Conservation (phyloP, 2,329 filamentous ascomycete genomes). For the Sporothrix humicola region DNA sequence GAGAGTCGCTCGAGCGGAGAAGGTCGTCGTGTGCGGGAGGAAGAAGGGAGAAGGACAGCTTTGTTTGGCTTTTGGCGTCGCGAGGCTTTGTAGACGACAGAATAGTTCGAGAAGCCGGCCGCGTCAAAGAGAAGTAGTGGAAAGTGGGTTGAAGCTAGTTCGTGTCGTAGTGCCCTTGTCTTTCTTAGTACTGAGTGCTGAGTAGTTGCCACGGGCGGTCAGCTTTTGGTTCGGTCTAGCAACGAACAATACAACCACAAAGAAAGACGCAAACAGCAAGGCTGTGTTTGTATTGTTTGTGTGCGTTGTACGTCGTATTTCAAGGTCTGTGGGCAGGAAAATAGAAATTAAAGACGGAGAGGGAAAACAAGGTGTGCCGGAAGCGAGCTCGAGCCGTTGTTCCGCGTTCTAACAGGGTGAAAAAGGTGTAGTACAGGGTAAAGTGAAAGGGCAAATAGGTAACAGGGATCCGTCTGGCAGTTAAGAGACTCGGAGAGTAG, state of each 20-base stretch:
- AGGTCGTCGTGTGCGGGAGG: background rate
- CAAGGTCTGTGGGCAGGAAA: background rate
- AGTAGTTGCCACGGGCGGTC: slow-evolving; percentile 24
- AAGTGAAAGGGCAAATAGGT: background rate
- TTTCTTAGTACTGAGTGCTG: background rate
- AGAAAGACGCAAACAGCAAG: slow-evolving; percentile 22
- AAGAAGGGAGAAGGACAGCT: background rate
- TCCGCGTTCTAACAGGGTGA: background rate
- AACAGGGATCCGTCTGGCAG: background rate
- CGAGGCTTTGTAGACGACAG: background rate
- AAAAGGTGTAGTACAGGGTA: background rate
- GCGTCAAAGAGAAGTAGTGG: background rate
- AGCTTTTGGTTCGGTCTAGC: slow-evolving; percentile 20
- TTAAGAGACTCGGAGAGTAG: background rate
- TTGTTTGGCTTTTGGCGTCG: background rate
- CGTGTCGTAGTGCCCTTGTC: background rate
- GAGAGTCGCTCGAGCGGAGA: background rate
- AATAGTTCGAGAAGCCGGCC: background rate
- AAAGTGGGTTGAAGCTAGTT: slow-evolving; percentile 23
- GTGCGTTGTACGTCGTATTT: too few relatives aligned
- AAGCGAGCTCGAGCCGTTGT: slow-evolving; percentile 10
- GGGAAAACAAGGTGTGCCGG: background rate
- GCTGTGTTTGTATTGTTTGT: background rate
- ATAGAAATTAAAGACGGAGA: background rate
- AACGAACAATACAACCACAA: slow-evolving; percentile 20